phyloP scores from a whole-genome alignment of 2,329 filamentous ascomycete species.

The Colletotrichum australisinense region DNA sequence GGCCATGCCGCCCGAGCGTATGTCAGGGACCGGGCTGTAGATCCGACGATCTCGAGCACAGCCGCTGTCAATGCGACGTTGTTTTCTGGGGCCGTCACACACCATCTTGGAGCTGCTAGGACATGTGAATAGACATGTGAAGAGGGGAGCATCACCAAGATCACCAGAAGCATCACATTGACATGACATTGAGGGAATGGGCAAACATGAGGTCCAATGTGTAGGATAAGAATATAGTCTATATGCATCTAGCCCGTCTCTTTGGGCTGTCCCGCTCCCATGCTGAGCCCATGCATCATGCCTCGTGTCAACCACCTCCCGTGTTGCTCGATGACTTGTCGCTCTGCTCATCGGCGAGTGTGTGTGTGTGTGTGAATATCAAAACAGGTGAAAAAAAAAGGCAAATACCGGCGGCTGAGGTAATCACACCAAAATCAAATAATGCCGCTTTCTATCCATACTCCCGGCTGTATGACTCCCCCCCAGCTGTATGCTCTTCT shows the following conservation, averaged over 20 bases:
- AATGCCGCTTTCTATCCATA: conserved; percentile 26
- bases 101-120: not conserved
- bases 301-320: conserved; percentile 18
- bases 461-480: conserved; percentile 28
- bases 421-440: not conserved
- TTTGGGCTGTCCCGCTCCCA: conserved; percentile 26
- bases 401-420: not conserved
- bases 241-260: conserved; percentile 33
- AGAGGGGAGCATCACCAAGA: too few species aligned
- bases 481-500: not conserved
- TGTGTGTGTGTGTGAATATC: not conserved
- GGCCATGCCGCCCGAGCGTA: not conserved
- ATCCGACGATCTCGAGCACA: conserved; percentile 24
- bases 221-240: conserved; percentile 15
- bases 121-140: too few species aligned
- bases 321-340: conserved; percentile 13
- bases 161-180: not conserved
- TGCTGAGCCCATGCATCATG: conserved; percentile 32
- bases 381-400: conserved; percentile 7
- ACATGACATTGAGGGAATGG: not conserved
- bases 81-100: conserved; percentile 15
- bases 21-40: conserved; percentile 4
- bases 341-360: conserved; percentile 22
- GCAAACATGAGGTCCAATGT: not conserved
- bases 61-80: conserved; percentile 27